phyloP scores from a whole-genome alignment of 441 rosid genomes.

The Arabidopsis lyrata region DNA sequence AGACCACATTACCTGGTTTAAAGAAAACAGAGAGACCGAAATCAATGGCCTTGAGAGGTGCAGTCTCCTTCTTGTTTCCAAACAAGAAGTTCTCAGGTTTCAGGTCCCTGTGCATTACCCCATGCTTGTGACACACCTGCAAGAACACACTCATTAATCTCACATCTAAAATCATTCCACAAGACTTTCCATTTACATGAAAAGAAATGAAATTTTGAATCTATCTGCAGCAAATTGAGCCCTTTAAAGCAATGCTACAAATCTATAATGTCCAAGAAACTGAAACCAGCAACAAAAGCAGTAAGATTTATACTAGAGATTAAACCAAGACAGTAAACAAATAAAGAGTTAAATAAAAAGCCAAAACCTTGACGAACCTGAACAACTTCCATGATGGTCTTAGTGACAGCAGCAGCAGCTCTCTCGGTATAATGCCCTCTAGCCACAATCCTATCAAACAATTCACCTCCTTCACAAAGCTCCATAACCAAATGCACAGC shows the following conservation, averaged over 20 bases:
- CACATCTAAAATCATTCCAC: not conserved
- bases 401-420: conserved; percentile 76
- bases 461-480: conserved; percentile 78
- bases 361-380: conserved; percentile 51
- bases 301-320: too few relatives aligned
- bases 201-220: not conserved
- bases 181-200: not conserved
- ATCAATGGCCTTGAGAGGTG: conserved; percentile 72
- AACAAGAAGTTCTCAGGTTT: conserved; percentile 78
- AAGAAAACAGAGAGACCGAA: conserved; percentile 80
- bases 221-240: not conserved
- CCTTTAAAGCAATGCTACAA: conserved; percentile 31
- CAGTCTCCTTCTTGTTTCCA: conserved; percentile 74
- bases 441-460: conserved; percentile 78
- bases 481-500: conserved; percentile 87
- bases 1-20: conserved; percentile 62
- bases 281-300: conserved; percentile 15
- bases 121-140: conserved; percentile 72
- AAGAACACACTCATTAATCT: conserved; percentile 21
- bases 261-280: not conserved
- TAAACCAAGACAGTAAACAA: not conserved
- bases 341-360: not conserved
- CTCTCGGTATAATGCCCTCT: conserved; percentile 79
- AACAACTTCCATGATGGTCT: conserved; percentile 76
- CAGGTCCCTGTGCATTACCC: conserved; percentile 75